Conservation (phyloP, 768 basidiomycete species). For the Ramaria rubella region DNA sequence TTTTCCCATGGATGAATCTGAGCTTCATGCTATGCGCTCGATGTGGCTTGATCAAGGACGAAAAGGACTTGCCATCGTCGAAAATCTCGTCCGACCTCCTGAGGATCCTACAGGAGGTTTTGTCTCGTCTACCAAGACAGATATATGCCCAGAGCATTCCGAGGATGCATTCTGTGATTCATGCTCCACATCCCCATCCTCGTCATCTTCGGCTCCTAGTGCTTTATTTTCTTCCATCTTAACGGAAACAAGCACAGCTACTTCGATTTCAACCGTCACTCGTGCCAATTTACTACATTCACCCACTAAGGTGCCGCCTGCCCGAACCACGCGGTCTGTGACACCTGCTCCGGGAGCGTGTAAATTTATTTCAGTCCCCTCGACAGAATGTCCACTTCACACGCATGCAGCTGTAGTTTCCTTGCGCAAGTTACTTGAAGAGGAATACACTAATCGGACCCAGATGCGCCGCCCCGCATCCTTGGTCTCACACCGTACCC, state of each 20-base stretch:
- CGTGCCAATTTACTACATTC: not conserved
- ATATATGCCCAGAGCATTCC: not conserved
- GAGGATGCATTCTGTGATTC: not conserved
- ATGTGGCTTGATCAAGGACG: slow-evolving; percentile 8
- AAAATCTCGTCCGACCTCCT: not conserved
- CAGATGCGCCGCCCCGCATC: not conserved
- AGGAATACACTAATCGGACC: not conserved
- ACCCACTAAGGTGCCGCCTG: not conserved
- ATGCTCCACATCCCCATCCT: not conserved
- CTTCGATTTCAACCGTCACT: slow-evolving; percentile 3
- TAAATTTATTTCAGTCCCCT: not conserved
- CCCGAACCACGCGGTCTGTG: not conserved
- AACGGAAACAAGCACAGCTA: not conserved
- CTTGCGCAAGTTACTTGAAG: not conserved
- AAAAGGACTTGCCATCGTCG: not conserved
- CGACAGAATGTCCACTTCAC: not conserved
- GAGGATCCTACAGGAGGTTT: not conserved
- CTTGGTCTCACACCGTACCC: not conserved
- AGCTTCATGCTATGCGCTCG: not conserved
- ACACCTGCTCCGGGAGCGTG: not conserved
- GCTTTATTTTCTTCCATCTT: slow-evolving; percentile 7
- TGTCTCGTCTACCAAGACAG: not conserved
- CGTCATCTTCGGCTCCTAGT: slow-evolving; percentile 4
- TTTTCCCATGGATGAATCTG: slow-evolving; percentile 4
- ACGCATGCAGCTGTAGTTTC: not conserved